These are phyloP conservation scores for Amaranthus tricolor DNA, from an alignment of 179 eudicot genomes.

Conservation along the genomic window DNA sequence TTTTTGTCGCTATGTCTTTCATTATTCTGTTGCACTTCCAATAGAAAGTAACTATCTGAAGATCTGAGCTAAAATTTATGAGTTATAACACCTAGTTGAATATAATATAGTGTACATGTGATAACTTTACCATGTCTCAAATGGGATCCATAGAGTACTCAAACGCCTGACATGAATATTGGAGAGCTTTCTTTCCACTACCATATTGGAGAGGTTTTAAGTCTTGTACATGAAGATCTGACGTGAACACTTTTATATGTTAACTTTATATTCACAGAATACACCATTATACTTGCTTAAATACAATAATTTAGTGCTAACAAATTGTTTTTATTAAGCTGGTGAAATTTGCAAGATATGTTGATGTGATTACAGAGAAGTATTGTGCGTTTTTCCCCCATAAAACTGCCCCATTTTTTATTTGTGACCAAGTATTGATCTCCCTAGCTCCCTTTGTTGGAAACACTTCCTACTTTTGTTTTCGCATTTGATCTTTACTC, in stretches of 20 bases:
- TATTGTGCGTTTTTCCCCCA: not conserved
- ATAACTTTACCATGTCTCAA: not conserved
- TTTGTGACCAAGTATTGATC: not conserved
- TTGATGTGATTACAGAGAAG: not conserved
- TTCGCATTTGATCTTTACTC: not conserved
- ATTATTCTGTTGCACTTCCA: not conserved
- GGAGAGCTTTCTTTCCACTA: not conserved
- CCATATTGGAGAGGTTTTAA: not conserved
- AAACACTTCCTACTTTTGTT: constrained; percentile 2
- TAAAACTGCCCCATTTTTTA: not conserved
- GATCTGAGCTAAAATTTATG: not conserved
- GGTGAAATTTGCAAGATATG: not conserved
- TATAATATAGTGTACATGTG: not conserved
- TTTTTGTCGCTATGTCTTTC: not conserved
- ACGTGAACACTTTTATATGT: not conserved
- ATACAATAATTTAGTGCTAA: not conserved
- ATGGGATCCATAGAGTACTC: not conserved
- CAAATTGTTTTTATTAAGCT: not conserved
- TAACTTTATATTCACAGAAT: not conserved
- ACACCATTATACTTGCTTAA: not conserved
- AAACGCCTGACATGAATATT: not conserved
- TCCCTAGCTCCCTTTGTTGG: not conserved
- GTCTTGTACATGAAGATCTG: not conserved
- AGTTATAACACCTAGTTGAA: not conserved
- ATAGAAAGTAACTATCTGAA: not conserved